Evolutionary conservation across 78 protist species (phyloP).

Genomic region (Chrysochromulina tobinii): DNA sequence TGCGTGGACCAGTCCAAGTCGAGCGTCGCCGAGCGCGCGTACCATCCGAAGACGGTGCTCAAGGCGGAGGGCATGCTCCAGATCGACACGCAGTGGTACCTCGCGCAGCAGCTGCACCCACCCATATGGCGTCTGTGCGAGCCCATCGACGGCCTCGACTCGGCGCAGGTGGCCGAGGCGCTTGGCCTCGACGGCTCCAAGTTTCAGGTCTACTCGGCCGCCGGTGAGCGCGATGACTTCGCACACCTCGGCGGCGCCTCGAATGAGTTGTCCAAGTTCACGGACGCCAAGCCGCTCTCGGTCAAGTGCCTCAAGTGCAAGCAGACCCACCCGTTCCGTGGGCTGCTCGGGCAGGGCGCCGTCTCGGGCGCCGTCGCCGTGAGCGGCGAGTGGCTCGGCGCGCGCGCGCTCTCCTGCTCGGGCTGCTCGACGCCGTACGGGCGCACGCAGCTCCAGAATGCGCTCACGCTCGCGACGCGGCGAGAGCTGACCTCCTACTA

Average conservation of each 20-base stretch:
- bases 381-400: not conserved
- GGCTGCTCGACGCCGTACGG: not conserved
- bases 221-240: not conserved
- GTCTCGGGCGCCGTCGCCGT: not conserved
- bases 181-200: conserved; percentile 74
- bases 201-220: not conserved
- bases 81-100: conserved; percentile 39
- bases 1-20: conserved; percentile 40
- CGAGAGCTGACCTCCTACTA: not conserved
- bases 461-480: conserved; percentile 5
- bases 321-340: not conserved
- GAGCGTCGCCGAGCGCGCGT: conserved; percentile 41
- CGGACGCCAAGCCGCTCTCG: not conserved
- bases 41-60: conserved; percentile 55
- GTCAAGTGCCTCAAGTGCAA: not conserved
- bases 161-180: conserved; percentile 64
- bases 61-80: not conserved
- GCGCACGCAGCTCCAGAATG: not conserved
- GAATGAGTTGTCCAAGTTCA: not conserved
- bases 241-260: not conserved
- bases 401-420: not conserved
- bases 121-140: conserved; percentile 81
- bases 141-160: conserved; percentile 75
- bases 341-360: not conserved
- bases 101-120: conserved; percentile 83